phyloP scores from a whole-genome alignment of 1,139 yeast species.

The Candida pseudoviswanathii region DNA sequence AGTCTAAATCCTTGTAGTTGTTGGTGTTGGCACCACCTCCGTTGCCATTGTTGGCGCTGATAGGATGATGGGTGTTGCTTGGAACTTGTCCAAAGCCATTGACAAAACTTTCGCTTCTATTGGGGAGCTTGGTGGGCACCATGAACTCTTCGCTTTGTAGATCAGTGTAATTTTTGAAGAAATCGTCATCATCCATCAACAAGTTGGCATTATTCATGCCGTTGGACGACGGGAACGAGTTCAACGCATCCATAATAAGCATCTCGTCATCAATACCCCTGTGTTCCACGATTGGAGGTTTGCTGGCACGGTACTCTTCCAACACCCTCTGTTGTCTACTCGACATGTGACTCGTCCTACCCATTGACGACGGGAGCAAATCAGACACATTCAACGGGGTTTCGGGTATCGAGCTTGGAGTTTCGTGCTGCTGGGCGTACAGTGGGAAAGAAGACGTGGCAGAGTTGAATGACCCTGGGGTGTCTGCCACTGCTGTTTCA shows the following conservation, averaged over 20 bases:
- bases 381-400: conserved; percentile 25
- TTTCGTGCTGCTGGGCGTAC: conserved; percentile 10
- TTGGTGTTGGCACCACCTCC: conserved; percentile 3
- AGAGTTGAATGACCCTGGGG: conserved; percentile 29
- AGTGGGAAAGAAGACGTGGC: conserved; percentile 19
- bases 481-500: conserved; percentile 15
- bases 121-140: neutral
- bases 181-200: conserved; percentile 13
- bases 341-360: neutral
- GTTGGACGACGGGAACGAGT: neutral
- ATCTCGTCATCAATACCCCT: conserved; percentile 19
- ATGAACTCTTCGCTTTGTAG: conserved; percentile 12
- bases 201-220: neutral
- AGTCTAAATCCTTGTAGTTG: conserved; percentile 38
- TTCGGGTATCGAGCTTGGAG: conserved; percentile 16
- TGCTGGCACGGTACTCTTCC: conserved; percentile 17
- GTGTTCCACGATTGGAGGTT: conserved; percentile 15
- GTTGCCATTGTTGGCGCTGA: neutral
- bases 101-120: neutral
- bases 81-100: conserved; percentile 5
- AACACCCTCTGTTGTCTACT: conserved; percentile 12
- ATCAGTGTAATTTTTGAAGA: conserved; percentile 14
- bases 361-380: conserved; percentile 19
- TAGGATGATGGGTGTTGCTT: neutral
- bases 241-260: conserved; percentile 12